These are phyloP conservation scores for Vinca minor DNA, from an alignment of 257 asterid genomes.

Conservation along the genomic window DNA sequence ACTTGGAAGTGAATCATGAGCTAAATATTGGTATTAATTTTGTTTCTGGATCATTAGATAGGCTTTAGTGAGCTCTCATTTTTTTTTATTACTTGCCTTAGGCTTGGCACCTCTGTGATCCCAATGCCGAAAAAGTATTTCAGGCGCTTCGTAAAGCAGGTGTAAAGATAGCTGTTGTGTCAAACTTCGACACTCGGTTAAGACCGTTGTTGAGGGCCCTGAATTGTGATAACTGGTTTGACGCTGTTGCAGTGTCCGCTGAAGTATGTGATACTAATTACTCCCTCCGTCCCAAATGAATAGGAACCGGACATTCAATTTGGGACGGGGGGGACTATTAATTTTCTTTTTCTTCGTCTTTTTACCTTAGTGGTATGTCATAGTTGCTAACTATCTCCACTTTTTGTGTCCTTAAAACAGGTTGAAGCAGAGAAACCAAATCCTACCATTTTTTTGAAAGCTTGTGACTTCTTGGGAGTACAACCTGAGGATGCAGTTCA, in stretches of 20 bases:
- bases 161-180: constrained; percentile 78
- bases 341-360: background rate
- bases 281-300: no score
- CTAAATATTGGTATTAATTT: no score
- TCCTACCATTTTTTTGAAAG: constrained; percentile 87
- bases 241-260: constrained; percentile 96
- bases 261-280: constrained; percentile 69
- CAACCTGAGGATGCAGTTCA: constrained; percentile 93
- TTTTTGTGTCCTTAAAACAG: constrained; percentile 32
- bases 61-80: background rate
- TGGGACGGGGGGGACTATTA: no score
- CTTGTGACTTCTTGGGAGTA: constrained; percentile 89
- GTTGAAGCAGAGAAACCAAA: constrained; percentile 99
- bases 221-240: constrained; percentile 95
- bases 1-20: constrained; percentile 3
- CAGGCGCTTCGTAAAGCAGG: constrained; percentile 71
- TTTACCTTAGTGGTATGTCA: no score
- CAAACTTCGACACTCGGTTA: constrained; percentile 86
- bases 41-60: background rate
- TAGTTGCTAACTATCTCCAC: background rate
- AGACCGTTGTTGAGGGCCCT: constrained; percentile 79
- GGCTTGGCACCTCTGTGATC: constrained; percentile 99
- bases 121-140: constrained; percentile 77
- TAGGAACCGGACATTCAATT: no score
- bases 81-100: constrained; percentile 26